A percentile compares a stretch with the other conserved stretches of the same genome.
Conservation (phyloP, 768 basidiomycete species). For the Rhizopogon salebrosus region DNA sequence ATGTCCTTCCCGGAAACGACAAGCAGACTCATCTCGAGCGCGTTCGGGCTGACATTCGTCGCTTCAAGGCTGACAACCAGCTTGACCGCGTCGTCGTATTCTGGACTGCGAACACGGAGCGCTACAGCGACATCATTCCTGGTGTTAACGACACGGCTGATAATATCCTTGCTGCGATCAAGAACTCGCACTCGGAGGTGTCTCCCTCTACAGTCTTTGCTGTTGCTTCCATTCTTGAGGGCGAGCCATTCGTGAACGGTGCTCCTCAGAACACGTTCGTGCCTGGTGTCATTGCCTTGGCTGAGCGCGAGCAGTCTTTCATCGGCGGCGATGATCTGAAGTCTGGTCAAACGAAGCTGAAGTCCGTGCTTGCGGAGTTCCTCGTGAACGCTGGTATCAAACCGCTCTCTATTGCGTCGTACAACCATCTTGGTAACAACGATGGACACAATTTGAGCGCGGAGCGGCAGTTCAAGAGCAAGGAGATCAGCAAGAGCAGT, state of each 20-base stretch:
- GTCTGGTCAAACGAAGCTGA: constrained; percentile 96
- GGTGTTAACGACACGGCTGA: constrained; percentile 95
- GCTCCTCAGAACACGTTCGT: constrained; percentile 99
- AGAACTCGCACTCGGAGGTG: constrained; percentile 85
- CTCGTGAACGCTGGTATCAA: constrained; percentile 98
- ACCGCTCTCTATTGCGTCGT: constrained; percentile 93
- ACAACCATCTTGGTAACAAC: constrained; percentile 99
- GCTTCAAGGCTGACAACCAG: constrained; percentile 78
- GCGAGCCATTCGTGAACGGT: constrained; percentile 93
- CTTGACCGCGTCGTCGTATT: constrained; percentile 91
- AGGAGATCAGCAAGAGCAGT: constrained; percentile 96
- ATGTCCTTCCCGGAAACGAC: constrained; percentile 77
- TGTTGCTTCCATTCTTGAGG: constrained; percentile 92
- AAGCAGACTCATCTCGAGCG: constrained; percentile 91
- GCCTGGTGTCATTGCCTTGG: constrained; percentile 88
- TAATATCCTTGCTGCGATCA: constrained; percentile 78
- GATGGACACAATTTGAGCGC: constrained; percentile 90
- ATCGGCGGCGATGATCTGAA: constrained; percentile 98
- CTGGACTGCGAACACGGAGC: constrained; percentile 99
- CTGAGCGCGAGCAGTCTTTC: constrained; percentile 84
- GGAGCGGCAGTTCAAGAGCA: constrained; percentile 92
- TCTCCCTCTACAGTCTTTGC: constrained; percentile 96
- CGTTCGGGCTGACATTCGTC: constrained; percentile 88
- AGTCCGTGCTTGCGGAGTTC: constrained; percentile 96
- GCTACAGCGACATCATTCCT: constrained; percentile 90